Conservation (phyloP, 2,329 filamentous ascomycete species). For the Arachnopeziza araneosa region DNA sequence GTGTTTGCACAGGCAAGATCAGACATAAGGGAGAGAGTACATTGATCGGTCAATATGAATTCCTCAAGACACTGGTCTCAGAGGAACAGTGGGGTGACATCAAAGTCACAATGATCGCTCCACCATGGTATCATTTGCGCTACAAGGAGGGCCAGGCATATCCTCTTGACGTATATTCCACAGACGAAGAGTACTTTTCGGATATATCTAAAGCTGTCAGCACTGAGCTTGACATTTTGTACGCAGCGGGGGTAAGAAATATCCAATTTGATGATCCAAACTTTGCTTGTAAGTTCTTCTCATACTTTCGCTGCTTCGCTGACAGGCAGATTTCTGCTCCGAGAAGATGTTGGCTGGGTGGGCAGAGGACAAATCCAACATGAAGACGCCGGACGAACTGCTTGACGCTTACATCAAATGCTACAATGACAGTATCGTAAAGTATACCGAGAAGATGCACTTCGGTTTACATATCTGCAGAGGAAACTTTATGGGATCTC, state of each 20-base stretch:
- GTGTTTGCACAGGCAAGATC: conserved; percentile 43
- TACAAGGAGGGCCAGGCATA: conserved; percentile 49
- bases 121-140: conserved; percentile 65
- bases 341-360: conserved; percentile 66
- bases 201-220: conserved; percentile 50
- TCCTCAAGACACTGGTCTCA: conserved; percentile 54
- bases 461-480: conserved; percentile 73
- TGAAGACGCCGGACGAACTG: conserved; percentile 62
- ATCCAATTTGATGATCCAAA: conserved; percentile 53
- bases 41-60: conserved; percentile 41
- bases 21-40: conserved; percentile 39
- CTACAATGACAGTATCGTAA: conserved; percentile 67
- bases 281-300: conserved; percentile 51
- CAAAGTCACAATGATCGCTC: conserved; percentile 64
- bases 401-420: conserved; percentile 71
- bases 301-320: background rate
- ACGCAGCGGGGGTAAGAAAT: conserved; percentile 48
- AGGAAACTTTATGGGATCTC: conserved; percentile 59
- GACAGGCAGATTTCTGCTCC: conserved; percentile 60
- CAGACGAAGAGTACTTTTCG: conserved; percentile 47
- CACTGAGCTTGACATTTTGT: conserved; percentile 47
- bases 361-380: conserved; percentile 50
- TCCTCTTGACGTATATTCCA: conserved; percentile 45
- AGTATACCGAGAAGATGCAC: conserved; percentile 64
- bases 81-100: conserved; percentile 59